A percentile compares a stretch with the other conserved stretches of the same genome.
Conservation (phyloP, 805 yeast species). For the Candida gorgasii region DNA sequence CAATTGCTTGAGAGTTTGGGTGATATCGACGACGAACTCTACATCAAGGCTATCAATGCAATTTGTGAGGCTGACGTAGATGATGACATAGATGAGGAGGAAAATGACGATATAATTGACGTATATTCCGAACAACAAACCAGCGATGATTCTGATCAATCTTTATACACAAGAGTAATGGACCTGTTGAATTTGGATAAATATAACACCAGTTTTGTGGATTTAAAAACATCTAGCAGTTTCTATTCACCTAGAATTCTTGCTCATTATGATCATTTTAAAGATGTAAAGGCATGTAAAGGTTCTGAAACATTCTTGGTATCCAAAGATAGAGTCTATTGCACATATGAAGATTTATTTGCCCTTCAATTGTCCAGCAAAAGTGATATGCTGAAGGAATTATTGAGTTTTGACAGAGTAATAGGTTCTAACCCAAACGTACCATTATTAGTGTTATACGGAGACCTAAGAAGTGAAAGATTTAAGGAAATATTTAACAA, state of each 20-base stretch:
- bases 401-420: conserved; percentile 59
- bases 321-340: conserved; percentile 55
- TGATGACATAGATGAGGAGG: conserved; percentile 16
- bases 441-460: conserved; percentile 68
- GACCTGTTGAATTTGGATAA: conserved; percentile 11
- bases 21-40: conserved; percentile 34
- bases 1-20: conserved; percentile 45
- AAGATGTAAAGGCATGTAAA: conserved; percentile 20
- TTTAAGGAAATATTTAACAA: conserved; percentile 61
- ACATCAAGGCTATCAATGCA: conserved; percentile 28
- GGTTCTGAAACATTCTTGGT: conserved; percentile 26
- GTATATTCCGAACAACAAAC: conserved; percentile 10
- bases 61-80: conserved; percentile 13
- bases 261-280: conserved; percentile 60
- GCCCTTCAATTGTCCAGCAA: conserved; percentile 66
- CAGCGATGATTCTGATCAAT: conserved; percentile 8
- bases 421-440: conserved; percentile 51
- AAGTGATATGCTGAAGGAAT: conserved; percentile 15
- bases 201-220: conserved; percentile 27
- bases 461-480: conserved; percentile 51
- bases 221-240: conserved; percentile 49
- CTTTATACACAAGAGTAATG: conserved; percentile 9
- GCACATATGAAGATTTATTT: conserved; percentile 71
- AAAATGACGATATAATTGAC: background rate
- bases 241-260: conserved; percentile 61